Evolutionary conservation across 1,284 basidiomycete genomes (phyloP).

Genomic region (Omphalotus olearius): DNA sequence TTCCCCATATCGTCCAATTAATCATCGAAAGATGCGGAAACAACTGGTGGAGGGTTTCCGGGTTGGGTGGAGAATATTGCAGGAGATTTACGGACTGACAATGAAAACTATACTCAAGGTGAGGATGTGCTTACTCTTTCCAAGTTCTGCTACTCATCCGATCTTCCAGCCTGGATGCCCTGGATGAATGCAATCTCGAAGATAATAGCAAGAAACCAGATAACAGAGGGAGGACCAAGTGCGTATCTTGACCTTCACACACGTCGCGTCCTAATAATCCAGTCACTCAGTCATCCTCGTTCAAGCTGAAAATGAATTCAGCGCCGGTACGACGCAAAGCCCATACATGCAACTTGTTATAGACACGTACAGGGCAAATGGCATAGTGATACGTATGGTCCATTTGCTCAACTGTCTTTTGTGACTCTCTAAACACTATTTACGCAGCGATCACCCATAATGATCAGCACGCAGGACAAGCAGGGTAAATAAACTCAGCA

Average conservation of each 20-base stretch:
- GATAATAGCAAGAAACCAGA: conserved; percentile 47
- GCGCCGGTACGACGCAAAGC: conserved; percentile 33
- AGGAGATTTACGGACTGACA: conserved; percentile 44
- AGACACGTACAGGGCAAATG: conserved; percentile 40
- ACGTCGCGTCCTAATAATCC: neutral
- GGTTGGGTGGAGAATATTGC: conserved; percentile 48
- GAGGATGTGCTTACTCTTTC: conserved; percentile 30
- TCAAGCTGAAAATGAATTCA: conserved; percentile 58
- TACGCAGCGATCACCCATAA: conserved; percentile 40
- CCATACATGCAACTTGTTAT: conserved; percentile 50
- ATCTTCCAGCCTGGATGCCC: conserved; percentile 42
- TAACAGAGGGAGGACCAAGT: conserved; percentile 50
- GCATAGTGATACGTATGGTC: conserved; percentile 42
- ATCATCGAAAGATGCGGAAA: conserved; percentile 38
- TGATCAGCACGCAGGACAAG: conserved; percentile 41
- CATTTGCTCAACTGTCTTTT: neutral
- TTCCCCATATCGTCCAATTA: neutral
- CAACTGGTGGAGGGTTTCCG: conserved; percentile 56
- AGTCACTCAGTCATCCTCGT: conserved; percentile 42
- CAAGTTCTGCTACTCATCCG: conserved; percentile 13
- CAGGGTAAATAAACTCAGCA: conserved; percentile 20
- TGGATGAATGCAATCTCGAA: conserved; percentile 49
- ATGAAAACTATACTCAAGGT: conserved; percentile 42
- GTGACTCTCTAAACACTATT: neutral
- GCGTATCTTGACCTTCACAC: neutral